These are phyloP conservation scores for Acacia crassicarpa DNA, from an alignment of 306 rosid species.

Conservation along the genomic window DNA sequence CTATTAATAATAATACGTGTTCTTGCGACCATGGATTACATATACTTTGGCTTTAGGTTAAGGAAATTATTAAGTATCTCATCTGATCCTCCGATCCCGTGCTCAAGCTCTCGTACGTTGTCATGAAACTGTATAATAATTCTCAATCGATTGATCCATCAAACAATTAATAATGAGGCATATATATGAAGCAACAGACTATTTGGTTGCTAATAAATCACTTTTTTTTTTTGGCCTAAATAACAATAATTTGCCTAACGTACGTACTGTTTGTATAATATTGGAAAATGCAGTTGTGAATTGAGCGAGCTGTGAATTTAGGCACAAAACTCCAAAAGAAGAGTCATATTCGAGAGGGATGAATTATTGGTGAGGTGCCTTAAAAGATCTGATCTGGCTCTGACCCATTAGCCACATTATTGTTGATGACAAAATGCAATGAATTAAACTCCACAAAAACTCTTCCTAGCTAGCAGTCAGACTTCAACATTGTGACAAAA, in stretches of 20 bases:
- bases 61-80: not conserved
- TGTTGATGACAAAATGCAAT: conserved; percentile 6
- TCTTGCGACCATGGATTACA: not conserved
- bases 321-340: not conserved
- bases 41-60: conserved; percentile 2
- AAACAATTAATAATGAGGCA: not conserved
- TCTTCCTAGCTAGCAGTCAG: not conserved
- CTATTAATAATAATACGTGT: conserved; percentile 8
- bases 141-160: not conserved
- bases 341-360: not conserved
- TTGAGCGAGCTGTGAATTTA: not conserved
- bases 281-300: not conserved
- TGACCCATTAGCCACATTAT: not conserved
- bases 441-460: conserved; percentile 17
- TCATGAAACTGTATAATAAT: not conserved
- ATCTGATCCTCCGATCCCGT: not conserved
- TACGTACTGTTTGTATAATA: not conserved
- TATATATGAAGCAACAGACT: not conserved
- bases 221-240: not conserved
- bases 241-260: not conserved
- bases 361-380: not conserved
- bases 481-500: not conserved
- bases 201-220: not conserved
- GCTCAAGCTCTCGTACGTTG: not conserved
- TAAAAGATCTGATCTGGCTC: not conserved